phyloP scores from a whole-genome alignment of 768 basidiomycete species.

The Lactifluus piperatus region DNA sequence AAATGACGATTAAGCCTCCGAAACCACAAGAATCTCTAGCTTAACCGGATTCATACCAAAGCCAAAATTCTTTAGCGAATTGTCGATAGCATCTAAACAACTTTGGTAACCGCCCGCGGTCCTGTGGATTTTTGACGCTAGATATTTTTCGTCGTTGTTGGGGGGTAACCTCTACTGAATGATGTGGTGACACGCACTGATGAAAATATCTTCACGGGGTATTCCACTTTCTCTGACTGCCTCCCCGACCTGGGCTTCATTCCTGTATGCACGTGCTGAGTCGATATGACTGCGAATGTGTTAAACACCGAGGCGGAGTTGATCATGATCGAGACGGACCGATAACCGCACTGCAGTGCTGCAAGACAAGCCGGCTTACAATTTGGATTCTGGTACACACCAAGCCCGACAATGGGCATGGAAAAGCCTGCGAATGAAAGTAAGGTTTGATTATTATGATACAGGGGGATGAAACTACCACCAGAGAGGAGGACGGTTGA shows the following conservation, averaged over 20 bases:
- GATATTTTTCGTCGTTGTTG: not conserved
- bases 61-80: conserved; percentile 5
- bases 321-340: conserved; percentile 30
- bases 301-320: not conserved
- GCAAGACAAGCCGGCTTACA: conserved; percentile 46
- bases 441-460: conserved; percentile 22
- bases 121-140: conserved; percentile 19
- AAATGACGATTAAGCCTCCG: not conserved
- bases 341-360: conserved; percentile 60
- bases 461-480: conserved; percentile 20
- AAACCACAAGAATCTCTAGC: not conserved
- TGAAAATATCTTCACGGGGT: conserved; percentile 52
- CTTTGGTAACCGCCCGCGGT: conserved; percentile 10
- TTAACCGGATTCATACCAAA: not conserved
- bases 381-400: conserved; percentile 58
- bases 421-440: conserved; percentile 33
- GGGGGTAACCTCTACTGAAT: not conserved
- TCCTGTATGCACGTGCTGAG: conserved; percentile 60
- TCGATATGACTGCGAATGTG: conserved; percentile 51
- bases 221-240: conserved; percentile 51
- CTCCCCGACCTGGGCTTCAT: conserved; percentile 53
- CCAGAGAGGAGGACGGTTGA: not conserved
- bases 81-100: not conserved
- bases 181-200: conserved; percentile 46
- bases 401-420: conserved; percentile 63